Conservation (phyloP, 192 early-diverging fungal genomes). For the Rhizoclosmatium globosum region DNA sequence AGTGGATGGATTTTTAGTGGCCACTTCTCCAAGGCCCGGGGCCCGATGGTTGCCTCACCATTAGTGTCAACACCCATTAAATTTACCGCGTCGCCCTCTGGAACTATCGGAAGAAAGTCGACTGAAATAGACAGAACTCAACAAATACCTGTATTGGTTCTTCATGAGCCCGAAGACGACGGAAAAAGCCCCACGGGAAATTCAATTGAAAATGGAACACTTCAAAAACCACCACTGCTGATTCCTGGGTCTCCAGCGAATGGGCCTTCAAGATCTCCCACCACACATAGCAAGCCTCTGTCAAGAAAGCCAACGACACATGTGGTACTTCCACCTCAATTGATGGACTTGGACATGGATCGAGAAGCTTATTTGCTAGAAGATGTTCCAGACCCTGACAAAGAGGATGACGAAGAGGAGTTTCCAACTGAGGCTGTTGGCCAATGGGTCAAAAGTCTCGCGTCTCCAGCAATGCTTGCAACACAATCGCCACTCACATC, state of each 20-base stretch:
- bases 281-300: background rate
- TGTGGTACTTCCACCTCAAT: slow-evolving; percentile 1
- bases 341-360: slow-evolving; percentile 31
- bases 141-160: too few relatives aligned
- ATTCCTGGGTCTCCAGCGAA: background rate
- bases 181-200: background rate
- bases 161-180: background rate
- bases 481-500: too few relatives aligned
- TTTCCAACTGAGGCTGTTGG: background rate
- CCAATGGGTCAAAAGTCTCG: background rate
- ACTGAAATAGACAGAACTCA: too few relatives aligned
- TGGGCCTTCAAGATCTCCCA: background rate
- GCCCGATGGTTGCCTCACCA: background rate
- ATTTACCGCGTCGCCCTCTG: too few relatives aligned
- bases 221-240: too few relatives aligned
- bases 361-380: slow-evolving; percentile 31
- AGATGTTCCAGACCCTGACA: slow-evolving; percentile 40
- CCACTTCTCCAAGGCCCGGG: background rate
- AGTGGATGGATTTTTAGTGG: background rate
- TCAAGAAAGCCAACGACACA: background rate
- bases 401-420: slow-evolving; percentile 32
- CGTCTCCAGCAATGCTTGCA: too few relatives aligned
- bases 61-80: too few relatives aligned
- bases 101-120: too few relatives aligned
- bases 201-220: background rate